phyloP scores from a whole-genome alignment of 257 asterid genomes.

The Verbena officinalis region DNA sequence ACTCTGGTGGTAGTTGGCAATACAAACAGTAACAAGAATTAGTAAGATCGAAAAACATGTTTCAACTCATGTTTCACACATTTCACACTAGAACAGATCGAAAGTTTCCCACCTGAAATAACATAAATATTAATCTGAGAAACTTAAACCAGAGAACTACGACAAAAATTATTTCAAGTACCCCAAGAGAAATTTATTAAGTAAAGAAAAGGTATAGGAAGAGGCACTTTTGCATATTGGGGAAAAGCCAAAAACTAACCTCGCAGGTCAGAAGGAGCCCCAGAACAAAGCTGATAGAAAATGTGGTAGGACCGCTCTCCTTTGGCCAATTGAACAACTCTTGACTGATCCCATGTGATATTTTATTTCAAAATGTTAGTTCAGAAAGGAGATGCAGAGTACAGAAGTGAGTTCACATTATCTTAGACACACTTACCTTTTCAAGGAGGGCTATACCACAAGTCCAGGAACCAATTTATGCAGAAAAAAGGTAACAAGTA shows the following conservation, averaged over 20 bases:
- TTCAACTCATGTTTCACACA: conserved; percentile 2
- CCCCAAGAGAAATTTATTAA: conserved; percentile 1
- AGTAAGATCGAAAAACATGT: background rate
- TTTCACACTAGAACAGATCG: background rate
- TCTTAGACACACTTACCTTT: conserved; percentile 57
- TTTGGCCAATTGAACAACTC: conserved; percentile 75
- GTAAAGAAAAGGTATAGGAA: background rate
- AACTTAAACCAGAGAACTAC: conserved; percentile 9
- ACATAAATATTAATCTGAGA: conserved; percentile 19
- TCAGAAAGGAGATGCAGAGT: conserved; percentile 26
- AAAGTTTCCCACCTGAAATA: background rate
- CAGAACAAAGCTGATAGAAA: conserved; percentile 96
- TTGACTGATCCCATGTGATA: conserved; percentile 66
- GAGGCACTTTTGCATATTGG: conserved; percentile 3
- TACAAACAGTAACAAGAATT: background rate
- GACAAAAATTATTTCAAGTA: conserved; percentile 5
- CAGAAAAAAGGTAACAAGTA: conserved; percentile 36
- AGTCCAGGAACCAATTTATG: conserved; percentile 37
- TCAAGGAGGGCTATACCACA: conserved; percentile 80
- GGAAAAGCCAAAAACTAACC: conserved; percentile 48
- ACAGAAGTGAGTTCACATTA: conserved; percentile 27
- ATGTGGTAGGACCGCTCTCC: conserved; percentile 92
- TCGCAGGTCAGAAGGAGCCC: conserved; percentile 77
- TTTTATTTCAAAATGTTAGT: conserved; percentile 34
- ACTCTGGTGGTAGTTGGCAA: conserved; percentile 6